A percentile compares a stretch with the other conserved stretches of the same genome.
phyloP scores from a whole-genome alignment of 1,139 yeast species.

The Spencermartinsiella ligniputridi region DNA sequence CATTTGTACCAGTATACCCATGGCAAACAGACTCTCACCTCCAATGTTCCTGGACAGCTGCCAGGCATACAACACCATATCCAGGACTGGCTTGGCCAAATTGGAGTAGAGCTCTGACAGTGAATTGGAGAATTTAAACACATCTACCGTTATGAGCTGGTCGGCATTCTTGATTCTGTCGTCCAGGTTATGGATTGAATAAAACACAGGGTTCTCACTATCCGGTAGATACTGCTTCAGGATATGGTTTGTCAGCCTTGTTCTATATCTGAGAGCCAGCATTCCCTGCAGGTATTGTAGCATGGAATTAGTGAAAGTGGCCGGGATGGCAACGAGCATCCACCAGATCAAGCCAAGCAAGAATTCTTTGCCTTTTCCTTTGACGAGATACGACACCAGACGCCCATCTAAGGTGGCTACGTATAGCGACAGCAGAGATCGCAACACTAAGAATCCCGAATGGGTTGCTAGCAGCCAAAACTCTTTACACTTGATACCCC shows the following conservation, averaged over 20 bases:
- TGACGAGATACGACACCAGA: conserved; percentile 76
- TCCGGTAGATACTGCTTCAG: conserved; percentile 64
- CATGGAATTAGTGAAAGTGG: conserved; percentile 72
- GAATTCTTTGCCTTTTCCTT: conserved; percentile 63
- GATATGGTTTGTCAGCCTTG: conserved; percentile 59
- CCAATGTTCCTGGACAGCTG: conserved; percentile 74
- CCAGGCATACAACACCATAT: conserved; percentile 75
- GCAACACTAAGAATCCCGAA: conserved; percentile 53
- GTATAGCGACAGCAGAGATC: conserved; percentile 73
- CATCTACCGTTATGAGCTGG: conserved; percentile 77
- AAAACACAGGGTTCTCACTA: conserved; percentile 38
- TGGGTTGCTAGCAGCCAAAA: conserved; percentile 49
- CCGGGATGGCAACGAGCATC: conserved; percentile 86
- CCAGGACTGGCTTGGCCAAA: conserved; percentile 77
- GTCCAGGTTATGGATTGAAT: conserved; percentile 52
- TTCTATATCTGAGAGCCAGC: conserved; percentile 62
- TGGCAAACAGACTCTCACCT: conserved; percentile 75
- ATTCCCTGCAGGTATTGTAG: conserved; percentile 67
- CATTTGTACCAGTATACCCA: conserved; percentile 76
- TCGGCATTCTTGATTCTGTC: conserved; percentile 70
- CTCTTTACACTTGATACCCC: conserved; percentile 32
- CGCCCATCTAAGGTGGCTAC: conserved; percentile 87
- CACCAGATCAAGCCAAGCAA: conserved; percentile 63
- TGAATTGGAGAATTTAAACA: conserved; percentile 67
- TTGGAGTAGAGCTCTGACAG: conserved; percentile 81